These are phyloP conservation scores for Zoysia japonica DNA, from an alignment of 176 grass and related monocot genomes.

Conservation along the genomic window DNA sequence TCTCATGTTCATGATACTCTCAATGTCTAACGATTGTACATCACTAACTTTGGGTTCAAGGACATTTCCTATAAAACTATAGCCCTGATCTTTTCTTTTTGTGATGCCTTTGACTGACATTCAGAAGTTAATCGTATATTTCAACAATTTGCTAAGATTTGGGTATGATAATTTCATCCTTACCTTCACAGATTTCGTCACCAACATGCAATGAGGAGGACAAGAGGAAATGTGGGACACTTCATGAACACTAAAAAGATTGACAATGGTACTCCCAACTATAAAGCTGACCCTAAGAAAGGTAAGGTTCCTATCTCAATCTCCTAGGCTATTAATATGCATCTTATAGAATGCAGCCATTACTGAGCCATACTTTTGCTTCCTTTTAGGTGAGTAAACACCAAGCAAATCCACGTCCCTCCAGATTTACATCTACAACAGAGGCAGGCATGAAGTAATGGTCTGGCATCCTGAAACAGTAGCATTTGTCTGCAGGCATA, in stretches of 20 bases:
- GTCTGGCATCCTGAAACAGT: conserved; percentile 43
- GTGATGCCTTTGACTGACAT: background rate
- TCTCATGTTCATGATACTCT: background rate
- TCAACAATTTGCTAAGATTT: conserved; percentile 18
- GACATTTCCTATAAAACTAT: background rate
- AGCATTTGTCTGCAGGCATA: conserved; percentile 36
- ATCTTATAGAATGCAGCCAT: background rate
- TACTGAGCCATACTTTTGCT: background rate
- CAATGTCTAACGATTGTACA: background rate
- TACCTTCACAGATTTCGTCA: conserved; percentile 87
- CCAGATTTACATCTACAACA: conserved; percentile 46
- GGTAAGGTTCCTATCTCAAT: background rate
- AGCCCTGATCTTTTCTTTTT: background rate
- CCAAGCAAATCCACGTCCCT: conserved; percentile 24
- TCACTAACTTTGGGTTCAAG: background rate
- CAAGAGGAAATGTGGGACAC: conserved; percentile 70
- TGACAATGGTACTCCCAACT: conserved; percentile 32
- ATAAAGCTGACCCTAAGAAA: conserved; percentile 37
- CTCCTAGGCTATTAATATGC: background rate
- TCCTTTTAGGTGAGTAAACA: conserved; percentile 40
- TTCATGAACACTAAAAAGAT: conserved; percentile 84
- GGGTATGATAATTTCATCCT: conserved; percentile 46
- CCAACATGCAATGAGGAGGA: conserved; percentile 74
- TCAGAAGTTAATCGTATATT: background rate
- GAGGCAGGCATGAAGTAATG: conserved; percentile 34